Percentiles rank a stretch among this genome's conserved stretches.
phyloP scores from a whole-genome alignment of 805 yeast species.

The Pichia kluyveri region DNA sequence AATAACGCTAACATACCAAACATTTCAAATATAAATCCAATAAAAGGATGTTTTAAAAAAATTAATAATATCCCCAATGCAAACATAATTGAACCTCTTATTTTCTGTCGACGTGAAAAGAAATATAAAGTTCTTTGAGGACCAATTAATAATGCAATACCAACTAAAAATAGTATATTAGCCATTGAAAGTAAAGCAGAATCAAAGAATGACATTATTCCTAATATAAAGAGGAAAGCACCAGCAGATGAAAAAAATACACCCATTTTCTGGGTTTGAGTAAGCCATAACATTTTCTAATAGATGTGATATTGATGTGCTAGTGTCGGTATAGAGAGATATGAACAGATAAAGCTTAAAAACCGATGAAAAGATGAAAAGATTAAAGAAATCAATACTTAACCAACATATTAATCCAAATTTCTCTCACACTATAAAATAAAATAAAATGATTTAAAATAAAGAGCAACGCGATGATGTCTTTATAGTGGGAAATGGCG shows the following conservation, averaged over 20 bases:
- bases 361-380: no score
- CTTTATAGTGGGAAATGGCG: no score
- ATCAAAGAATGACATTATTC: slow-evolving; percentile 80
- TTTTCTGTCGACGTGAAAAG: slow-evolving; percentile 78
- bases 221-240: slow-evolving; percentile 66
- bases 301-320: no score
- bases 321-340: no score
- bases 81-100: slow-evolving; percentile 81
- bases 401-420: no score
- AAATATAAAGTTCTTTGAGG: slow-evolving; percentile 73
- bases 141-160: slow-evolving; percentile 80
- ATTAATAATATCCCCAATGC: slow-evolving; percentile 67
- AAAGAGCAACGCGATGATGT: no score
- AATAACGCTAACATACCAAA: slow-evolving; percentile 86
- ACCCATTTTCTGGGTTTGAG: slow-evolving; percentile 78
- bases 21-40: slow-evolving; percentile 78
- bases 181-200: slow-evolving; percentile 86
- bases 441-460: no score
- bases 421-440: no score
- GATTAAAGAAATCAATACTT: no score
- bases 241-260: slow-evolving; percentile 90
- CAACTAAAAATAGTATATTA: slow-evolving; percentile 70
- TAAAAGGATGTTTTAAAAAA: slow-evolving; percentile 63
- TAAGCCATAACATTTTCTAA: slow-evolving; percentile 51
- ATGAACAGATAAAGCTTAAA: no score